A percentile compares a stretch with the other conserved stretches of the same genome.
phyloP scores from a whole-genome alignment of 192 early-diverging fungal species.

The Phycomyces nitens region DNA sequence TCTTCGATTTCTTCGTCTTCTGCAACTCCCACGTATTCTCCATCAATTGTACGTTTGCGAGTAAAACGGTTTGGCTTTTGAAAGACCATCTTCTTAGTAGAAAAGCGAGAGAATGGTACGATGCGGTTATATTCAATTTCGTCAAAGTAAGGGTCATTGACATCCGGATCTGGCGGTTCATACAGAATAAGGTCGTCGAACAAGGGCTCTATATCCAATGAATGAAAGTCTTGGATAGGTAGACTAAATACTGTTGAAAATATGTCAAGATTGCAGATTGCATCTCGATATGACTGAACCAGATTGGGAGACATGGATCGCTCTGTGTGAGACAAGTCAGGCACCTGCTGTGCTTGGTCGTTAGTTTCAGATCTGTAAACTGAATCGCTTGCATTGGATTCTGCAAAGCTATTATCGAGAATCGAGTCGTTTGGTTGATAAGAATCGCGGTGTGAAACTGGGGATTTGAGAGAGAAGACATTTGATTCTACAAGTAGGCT shows the following conservation, averaged over 20 bases:
- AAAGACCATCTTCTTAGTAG: constrained; percentile 15
- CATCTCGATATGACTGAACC: constrained; percentile 4
- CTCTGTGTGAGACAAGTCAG: background rate
- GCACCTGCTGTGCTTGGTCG: background rate
- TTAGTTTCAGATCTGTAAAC: background rate
- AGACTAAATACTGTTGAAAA: constrained; percentile 27
- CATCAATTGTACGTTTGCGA: constrained; percentile 33
- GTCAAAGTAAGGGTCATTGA: constrained; percentile 52
- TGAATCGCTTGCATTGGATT: too few species aligned
- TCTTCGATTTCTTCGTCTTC: constrained; percentile 17
- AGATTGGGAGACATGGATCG: background rate
- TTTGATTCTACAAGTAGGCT: background rate
- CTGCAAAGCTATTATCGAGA: too few species aligned
- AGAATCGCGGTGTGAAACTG: too few species aligned
- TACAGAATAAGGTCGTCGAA: constrained; percentile 50
- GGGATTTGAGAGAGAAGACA: background rate
- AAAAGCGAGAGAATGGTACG: constrained; percentile 43
- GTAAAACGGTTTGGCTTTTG: constrained; percentile 10
- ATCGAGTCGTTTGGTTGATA: too few species aligned
- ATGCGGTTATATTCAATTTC: constrained; percentile 54
- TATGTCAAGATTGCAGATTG: constrained; percentile 24
- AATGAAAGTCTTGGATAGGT: constrained; percentile 33
- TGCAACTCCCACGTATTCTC: constrained; percentile 25
- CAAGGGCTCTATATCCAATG: constrained; percentile 39
- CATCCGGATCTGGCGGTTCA: constrained; percentile 50